phyloP scores from a whole-genome alignment of 2,329 filamentous ascomycete genomes.

The Penicillium sp. region DNA sequence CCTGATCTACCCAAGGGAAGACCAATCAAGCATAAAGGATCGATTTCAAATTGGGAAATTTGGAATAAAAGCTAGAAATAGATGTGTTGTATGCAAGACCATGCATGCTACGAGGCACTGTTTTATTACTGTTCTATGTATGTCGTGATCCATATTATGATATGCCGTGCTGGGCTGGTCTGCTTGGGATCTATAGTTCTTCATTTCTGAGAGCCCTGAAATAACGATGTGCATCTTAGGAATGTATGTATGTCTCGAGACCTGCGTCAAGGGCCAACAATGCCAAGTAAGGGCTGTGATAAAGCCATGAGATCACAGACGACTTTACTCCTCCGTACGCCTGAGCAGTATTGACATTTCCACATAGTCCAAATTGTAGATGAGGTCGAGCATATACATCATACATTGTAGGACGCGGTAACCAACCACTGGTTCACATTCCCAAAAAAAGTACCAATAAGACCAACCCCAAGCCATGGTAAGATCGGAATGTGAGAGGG shows the following conservation, averaged over 20 bases:
- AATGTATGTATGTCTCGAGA: conserved; percentile 7
- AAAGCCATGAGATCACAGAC: not conserved
- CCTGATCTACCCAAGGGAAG: not conserved
- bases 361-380: not conserved
- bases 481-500: not conserved
- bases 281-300: conserved; percentile 4
- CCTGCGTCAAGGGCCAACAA: conserved; percentile 10
- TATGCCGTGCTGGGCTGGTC: no score
- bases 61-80: not conserved
- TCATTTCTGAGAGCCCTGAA: not conserved
- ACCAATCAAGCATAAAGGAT: not conserved
- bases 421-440: not conserved
- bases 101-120: not conserved
- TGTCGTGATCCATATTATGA: no score
- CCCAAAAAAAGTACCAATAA: no score
- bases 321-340: not conserved
- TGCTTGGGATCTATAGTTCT: not conserved
- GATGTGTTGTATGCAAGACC: not conserved
- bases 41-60: not conserved
- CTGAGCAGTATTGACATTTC: not conserved
- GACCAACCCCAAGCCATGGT: not conserved
- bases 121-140: not conserved
- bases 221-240: not conserved
- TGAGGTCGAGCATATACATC: not conserved
- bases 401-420: not conserved